phyloP scores from a whole-genome alignment of 1,284 basidiomycete species.

The Microbotryum violaceum region DNA sequence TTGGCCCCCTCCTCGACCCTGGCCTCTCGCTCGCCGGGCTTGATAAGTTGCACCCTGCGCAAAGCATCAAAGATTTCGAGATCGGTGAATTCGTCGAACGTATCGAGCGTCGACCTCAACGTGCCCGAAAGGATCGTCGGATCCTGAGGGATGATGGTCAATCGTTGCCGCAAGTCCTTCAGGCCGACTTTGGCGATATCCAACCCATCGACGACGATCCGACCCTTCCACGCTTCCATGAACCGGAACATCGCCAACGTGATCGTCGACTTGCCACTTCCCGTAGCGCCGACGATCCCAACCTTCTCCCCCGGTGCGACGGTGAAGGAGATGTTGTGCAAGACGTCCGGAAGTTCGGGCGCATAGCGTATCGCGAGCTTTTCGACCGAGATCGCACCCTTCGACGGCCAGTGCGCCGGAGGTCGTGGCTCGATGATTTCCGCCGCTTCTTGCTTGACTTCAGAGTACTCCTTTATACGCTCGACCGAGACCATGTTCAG shows the following conservation, averaged over 20 bases:
- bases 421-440: slow-evolving; percentile 63
- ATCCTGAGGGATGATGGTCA: slow-evolving; percentile 83
- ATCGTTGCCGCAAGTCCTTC: slow-evolving; percentile 62
- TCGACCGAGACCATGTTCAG: slow-evolving; percentile 92
- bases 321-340: slow-evolving; percentile 58
- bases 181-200: slow-evolving; percentile 81
- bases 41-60: slow-evolving; percentile 74
- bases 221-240: slow-evolving; percentile 74
- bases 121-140: slow-evolving; percentile 77
- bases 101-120: slow-evolving; percentile 78
- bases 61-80: slow-evolving; percentile 79
- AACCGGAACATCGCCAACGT: slow-evolving; percentile 93
- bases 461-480: slow-evolving; percentile 82
- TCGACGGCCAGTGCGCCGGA: slow-evolving; percentile 57
- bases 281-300: slow-evolving; percentile 68
- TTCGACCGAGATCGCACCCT: slow-evolving; percentile 56
- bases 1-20: slow-evolving; percentile 56
- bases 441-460: slow-evolving; percentile 46
- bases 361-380: slow-evolving; percentile 63
- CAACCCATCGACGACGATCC: slow-evolving; percentile 77
- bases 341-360: slow-evolving; percentile 60
- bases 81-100: slow-evolving; percentile 69
- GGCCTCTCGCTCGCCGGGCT: slow-evolving; percentile 46
- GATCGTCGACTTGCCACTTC: slow-evolving; percentile 77
- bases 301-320: slow-evolving; percentile 67